phyloP scores from a whole-genome alignment of 768 basidiomycete species.

The Cystobasidium tubakii region DNA sequence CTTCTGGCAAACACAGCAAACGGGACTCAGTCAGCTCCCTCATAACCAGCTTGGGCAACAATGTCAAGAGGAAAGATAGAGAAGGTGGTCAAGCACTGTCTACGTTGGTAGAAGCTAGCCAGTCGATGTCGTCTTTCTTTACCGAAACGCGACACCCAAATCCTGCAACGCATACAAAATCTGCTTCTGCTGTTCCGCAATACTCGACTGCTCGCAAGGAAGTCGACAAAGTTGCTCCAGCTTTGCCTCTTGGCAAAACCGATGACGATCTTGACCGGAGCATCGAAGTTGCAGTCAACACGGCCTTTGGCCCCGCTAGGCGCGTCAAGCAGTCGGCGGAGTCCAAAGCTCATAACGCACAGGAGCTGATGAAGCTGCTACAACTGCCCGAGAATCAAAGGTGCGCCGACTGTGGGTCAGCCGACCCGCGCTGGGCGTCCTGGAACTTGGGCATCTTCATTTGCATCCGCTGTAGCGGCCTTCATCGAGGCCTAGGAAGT shows the following conservation, averaged over 20 bases:
- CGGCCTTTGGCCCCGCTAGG: constrained; percentile 20
- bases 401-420: constrained; percentile 23
- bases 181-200: constrained; percentile 3
- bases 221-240: neutral
- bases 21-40: constrained; percentile 16
- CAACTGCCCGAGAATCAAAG: constrained; percentile 18
- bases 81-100: constrained; percentile 11
- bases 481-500: constrained; percentile 40
- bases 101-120: constrained; percentile 29
- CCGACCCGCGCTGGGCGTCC: constrained; percentile 37
- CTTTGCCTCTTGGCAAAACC: neutral
- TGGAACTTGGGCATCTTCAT: constrained; percentile 40
- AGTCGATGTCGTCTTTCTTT: constrained; percentile 27
- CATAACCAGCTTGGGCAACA: constrained; percentile 9
- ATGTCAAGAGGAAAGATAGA: neutral
- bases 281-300: constrained; percentile 27
- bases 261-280: constrained; percentile 21
- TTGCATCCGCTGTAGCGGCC: constrained; percentile 37
- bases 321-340: constrained; percentile 11
- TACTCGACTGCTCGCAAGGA: neutral
- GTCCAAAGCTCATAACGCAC: constrained; percentile 17
- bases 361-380: constrained; percentile 10
- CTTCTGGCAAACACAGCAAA: constrained; percentile 30
- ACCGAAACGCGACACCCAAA: neutral
- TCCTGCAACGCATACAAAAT: constrained; percentile 16